Percentiles rank a stretch among this genome's conserved stretches.
phyloP scores from a whole-genome alignment of 257 asterid species.

The Oldenlandia corymbosa region DNA sequence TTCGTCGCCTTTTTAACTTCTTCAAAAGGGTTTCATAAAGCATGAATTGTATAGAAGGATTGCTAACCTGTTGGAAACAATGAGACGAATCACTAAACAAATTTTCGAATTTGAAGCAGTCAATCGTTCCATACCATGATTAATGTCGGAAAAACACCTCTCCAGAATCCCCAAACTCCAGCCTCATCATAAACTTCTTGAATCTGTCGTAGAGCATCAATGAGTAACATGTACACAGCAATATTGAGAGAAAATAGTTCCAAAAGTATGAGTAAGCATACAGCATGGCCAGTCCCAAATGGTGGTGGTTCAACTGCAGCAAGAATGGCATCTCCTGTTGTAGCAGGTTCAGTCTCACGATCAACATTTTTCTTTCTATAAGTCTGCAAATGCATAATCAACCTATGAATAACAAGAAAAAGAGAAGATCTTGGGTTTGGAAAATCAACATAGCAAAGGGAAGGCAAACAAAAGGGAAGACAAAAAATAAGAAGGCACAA shows the following conservation, averaged over 20 bases:
- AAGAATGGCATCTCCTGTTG: conserved; percentile 42
- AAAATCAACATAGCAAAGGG: too few species aligned
- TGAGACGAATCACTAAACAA: conserved; percentile 29
- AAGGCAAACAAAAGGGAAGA: too few species aligned
- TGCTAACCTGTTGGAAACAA: conserved; percentile 68
- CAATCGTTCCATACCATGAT: conserved; percentile 69
- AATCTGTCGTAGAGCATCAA: conserved; percentile 40
- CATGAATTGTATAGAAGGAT: conserved; percentile 97
- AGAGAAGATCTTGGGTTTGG: neutral
- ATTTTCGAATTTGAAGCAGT: conserved; percentile 19
- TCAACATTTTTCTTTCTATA: conserved; percentile 63
- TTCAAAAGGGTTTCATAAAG: conserved; percentile 86
- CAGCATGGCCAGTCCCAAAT: conserved; percentile 72
- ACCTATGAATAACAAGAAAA: conserved; percentile 10
- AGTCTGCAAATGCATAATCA: conserved; percentile 50
- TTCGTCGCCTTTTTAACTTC: conserved; percentile 64
- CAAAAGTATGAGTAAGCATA: conserved; percentile 25
- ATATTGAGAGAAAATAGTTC: neutral
- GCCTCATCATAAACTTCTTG: conserved; percentile 87
- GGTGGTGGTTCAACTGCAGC: conserved; percentile 70
- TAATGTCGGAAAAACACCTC: conserved; percentile 90
- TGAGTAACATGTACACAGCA: conserved; percentile 5
- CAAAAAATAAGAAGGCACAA: too few species aligned
- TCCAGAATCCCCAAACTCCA: conserved; percentile 90
- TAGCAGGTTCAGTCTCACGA: conserved; percentile 22